Conservation (phyloP, 192 early-diverging fungal genomes). For the Coemansia sp. region DNA sequence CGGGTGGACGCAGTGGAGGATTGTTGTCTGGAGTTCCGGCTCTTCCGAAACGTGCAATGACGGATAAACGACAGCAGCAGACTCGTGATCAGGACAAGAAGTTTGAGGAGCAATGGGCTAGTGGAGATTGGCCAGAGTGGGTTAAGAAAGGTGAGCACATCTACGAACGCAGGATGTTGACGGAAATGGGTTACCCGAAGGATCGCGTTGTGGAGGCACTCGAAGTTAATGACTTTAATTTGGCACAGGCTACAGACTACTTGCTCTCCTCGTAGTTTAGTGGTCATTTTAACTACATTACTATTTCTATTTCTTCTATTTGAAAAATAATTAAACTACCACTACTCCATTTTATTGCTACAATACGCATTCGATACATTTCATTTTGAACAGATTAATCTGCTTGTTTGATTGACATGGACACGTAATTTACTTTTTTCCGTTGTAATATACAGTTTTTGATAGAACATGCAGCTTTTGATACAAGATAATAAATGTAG, state of each 20-base stretch:
- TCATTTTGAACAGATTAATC: too few relatives aligned
- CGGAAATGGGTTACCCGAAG: constrained; percentile 55
- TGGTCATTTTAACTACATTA: not conserved
- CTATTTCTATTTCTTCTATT: not conserved
- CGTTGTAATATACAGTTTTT: too few relatives aligned
- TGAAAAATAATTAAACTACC: not conserved
- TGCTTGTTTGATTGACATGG: too few relatives aligned
- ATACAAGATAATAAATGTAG: too few relatives aligned
- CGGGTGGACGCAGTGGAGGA: constrained; percentile 15
- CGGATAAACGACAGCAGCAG: constrained; percentile 38
- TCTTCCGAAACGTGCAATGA: constrained; percentile 21
- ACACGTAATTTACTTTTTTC: too few relatives aligned
- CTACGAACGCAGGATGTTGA: constrained; percentile 40
- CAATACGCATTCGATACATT: too few relatives aligned
- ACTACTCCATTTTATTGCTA: too few relatives aligned
- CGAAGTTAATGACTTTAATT: constrained; percentile 56
- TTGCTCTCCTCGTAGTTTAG: constrained; percentile 34
- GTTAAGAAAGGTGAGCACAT: constrained; percentile 42
- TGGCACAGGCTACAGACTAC: constrained; percentile 54
- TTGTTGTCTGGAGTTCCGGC: constrained; percentile 9
- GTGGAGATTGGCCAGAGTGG: constrained; percentile 52
- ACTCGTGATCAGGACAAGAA: constrained; percentile 39
- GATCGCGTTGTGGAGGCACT: constrained; percentile 57
- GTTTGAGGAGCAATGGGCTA: constrained; percentile 52
- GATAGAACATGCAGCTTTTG: too few relatives aligned